Evolutionary conservation across 768 basidiomycete species (phyloP).

Genomic region (Rubroboletus pulcherrimus): DNA sequence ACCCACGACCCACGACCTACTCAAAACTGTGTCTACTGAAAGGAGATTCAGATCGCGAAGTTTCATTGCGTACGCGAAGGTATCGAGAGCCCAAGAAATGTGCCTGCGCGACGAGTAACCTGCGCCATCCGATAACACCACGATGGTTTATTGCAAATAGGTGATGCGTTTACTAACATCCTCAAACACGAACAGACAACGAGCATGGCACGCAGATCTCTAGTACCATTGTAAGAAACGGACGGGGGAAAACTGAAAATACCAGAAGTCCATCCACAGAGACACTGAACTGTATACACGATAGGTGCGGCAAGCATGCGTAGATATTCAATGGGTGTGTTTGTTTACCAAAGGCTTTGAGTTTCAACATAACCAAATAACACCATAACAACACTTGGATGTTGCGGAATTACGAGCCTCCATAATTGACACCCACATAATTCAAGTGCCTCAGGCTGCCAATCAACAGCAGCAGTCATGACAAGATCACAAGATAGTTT

Average conservation of each 20-base stretch:
- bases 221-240: background rate
- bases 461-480: conserved; percentile 22
- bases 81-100: background rate
- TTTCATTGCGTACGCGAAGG: background rate
- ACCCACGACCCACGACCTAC: background rate
- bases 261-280: background rate
- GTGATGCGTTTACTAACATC: background rate
- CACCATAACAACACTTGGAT: conserved; percentile 16
- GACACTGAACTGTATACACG: background rate
- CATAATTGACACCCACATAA: conserved; percentile 3
- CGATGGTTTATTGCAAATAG: background rate
- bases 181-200: background rate
- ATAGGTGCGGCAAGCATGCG: background rate
- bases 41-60: background rate
- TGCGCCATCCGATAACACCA: background rate
- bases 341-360: conserved; percentile 22
- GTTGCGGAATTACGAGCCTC: background rate
- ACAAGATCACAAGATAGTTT: conserved; percentile 58
- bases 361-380: conserved; percentile 26
- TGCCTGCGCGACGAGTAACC: background rate
- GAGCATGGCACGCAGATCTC: too few relatives aligned
- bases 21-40: background rate
- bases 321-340: background rate
- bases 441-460: conserved; percentile 4
- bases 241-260: background rate